Evolutionary conservation across 2,329 filamentous ascomycete species (phyloP), one percentile per base, ranked within the genome.

Genomic region (Penicillium sp.): DNA sequence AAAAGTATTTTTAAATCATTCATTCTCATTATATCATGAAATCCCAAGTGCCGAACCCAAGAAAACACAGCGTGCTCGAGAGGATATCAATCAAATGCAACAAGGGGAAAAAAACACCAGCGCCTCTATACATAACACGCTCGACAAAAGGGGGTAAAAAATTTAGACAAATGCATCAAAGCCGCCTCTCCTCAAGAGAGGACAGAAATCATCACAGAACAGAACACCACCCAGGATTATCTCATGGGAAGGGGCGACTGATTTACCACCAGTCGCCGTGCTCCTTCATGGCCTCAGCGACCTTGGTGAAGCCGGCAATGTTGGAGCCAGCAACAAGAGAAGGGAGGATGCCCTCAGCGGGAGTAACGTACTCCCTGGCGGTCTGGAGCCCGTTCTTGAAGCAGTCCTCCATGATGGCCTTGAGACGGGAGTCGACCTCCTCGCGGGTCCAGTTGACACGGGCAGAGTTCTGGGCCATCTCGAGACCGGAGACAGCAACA

Each of bases 401-500:
- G 71, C 88, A 92, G 59, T 83, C 80, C 80, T 92, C 86, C 93
- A 99, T 99, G 77, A 97, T 97, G 63, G 74, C 78, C 81, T 95
- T 90, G 67, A 99, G 85, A 76, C 89, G 89, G 62, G 80, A 76
- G 75, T 97, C 92, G 58, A 97, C 93, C 78, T 95, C 87, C 78
- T 95, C 88, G 39, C 79, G 67, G 25, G 88, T 88, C 93, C 93
- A 99, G 66, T 76, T 81, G 59, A 96, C 79, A 53, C 92, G 86
- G 73, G 86, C 75, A 59, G 87, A 92, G 83, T 99, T 97, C 83
- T 99, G 93, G 7, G 92, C 91, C 93, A 99, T 99, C 81, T 99
- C 93, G 37, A 99, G 83, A 63, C 93, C 93, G 2, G 90, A 95
- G 34, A 99, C 93, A 49, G 93, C 93, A 50, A 97, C 93, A 80